Evolutionary conservation across 2,329 filamentous ascomycete genomes (phyloP), one percentile per base, ranked within the genome.

Genomic region (Arthrobotrys sinensis): DNA sequence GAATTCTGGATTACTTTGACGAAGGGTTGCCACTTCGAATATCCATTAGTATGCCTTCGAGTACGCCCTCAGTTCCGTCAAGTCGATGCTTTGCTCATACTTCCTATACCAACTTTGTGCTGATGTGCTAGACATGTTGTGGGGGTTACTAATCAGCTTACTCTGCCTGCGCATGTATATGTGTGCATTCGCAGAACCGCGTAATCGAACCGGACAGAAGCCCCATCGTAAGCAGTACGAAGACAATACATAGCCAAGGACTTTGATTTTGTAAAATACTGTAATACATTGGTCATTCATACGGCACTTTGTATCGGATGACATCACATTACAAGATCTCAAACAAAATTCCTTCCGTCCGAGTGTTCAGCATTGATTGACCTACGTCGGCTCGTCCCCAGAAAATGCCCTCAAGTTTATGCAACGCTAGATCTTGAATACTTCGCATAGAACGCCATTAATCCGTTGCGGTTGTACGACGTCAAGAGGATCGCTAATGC

Each of bases 121-220:
- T 57, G 52, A 57, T 38, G 14, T 21, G 10, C 12, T 7, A 19
- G 16, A 19, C 3, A 60, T 40, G 11, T 36, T 28, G 19, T 43
- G 19, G 52, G 8, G 34, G 55, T 60, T 60, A 60, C 55, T 60
- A 60, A 60, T 60, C 55, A 43, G 55, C 55, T 60, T 60, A 60
- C 55, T 60, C 55, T 60, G 19, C 55, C 11, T 28, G 24, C 55
- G 55, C 55, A 43, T 60, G 24, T 11, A 32, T 36, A 60, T 43
- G 16, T 38, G 19, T 38, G 34, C 34, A 57, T 28, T 4, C 24
- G 52, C 21, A n/a, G 16, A 14, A 4, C 36, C 12, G 19, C 14
- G 36, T 60, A 21, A 60, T 24, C 36, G 55, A 43, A 19, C 34
- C 55, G 36, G 43, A 28, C 19, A 60, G 36, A 16, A 60, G 24